Conservation (phyloP, 495 filamentous ascomycete genomes). For the Astrothelium macrocarpum region DNA sequence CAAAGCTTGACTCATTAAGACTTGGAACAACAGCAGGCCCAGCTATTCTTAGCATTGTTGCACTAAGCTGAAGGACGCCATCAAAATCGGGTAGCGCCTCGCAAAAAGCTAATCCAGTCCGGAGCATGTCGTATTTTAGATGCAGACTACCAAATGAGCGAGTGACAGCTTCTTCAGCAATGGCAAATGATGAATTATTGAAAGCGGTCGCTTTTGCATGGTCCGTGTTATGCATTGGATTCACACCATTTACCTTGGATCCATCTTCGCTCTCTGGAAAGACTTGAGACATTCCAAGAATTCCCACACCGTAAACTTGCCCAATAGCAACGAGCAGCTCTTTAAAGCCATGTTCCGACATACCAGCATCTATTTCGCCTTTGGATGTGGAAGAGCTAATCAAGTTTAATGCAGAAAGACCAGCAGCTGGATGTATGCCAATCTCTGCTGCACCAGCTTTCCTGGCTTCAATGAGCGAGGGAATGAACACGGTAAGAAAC, state of each 20-base stretch:
- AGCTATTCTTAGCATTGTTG: conserved; percentile 69
- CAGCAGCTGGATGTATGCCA: conserved; percentile 88
- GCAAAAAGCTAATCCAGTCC: conserved; percentile 77
- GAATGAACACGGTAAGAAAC: conserved; percentile 69
- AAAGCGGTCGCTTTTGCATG: background rate
- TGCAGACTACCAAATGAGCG: conserved; percentile 47
- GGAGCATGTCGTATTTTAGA: conserved; percentile 75
- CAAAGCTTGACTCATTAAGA: conserved; percentile 30
- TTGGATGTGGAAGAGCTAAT: background rate
- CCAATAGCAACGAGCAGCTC: conserved; percentile 23
- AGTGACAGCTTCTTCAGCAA: conserved; percentile 20
- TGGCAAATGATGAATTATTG: background rate
- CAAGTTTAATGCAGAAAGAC: conserved; percentile 24
- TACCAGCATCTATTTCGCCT: background rate
- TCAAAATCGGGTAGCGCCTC: conserved; percentile 89
- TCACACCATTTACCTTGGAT: background rate
- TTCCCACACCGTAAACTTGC: conserved; percentile 21
- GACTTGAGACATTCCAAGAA: background rate
- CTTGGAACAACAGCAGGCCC: conserved; percentile 68
- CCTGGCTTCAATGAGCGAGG: conserved; percentile 79
- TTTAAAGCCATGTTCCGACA: conserved; percentile 17
- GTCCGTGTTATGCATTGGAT: background rate
- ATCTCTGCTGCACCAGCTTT: conserved; percentile 89
- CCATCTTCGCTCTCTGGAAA: background rate
- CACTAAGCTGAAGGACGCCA: conserved; percentile 76